Conservation (phyloP, 495 filamentous ascomycete genomes). For the Bombardia bombarda region DNA sequence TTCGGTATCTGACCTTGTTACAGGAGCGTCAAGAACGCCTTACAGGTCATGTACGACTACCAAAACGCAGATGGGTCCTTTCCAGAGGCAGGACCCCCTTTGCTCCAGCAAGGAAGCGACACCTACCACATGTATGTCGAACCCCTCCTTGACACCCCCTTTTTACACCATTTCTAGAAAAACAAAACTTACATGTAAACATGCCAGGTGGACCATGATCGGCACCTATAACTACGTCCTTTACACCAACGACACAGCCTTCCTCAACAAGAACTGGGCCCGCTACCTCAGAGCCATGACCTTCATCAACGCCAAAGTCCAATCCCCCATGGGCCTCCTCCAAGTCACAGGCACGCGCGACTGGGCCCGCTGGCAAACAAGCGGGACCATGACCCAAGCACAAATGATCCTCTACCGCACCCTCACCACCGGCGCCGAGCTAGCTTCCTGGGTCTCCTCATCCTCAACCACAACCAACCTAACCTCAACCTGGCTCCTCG, state of each 20-base stretch:
- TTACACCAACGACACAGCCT: slow-evolving; percentile 47
- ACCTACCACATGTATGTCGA: slow-evolving; percentile 53
- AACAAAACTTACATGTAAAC: too few species aligned
- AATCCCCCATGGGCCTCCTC: slow-evolving; percentile 37
- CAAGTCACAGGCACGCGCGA: slow-evolving; percentile 49
- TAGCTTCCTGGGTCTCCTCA: slow-evolving; percentile 41
- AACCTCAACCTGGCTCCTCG: slow-evolving; percentile 32
- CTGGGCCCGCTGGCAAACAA: slow-evolving; percentile 50
- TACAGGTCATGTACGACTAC: slow-evolving; percentile 52
- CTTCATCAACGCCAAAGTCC: slow-evolving; percentile 44
- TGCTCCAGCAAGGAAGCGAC: slow-evolving; percentile 48
- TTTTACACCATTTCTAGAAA: background rate
- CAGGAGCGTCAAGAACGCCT: slow-evolving; percentile 50
- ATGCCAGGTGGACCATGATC: slow-evolving; percentile 43
- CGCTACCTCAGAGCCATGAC: slow-evolving; percentile 46
- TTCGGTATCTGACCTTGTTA: background rate
- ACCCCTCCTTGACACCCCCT: background rate
- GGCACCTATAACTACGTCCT: slow-evolving; percentile 57
- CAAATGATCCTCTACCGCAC: slow-evolving; percentile 53
- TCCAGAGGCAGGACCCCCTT: slow-evolving; percentile 49
- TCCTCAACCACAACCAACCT: slow-evolving; percentile 29
- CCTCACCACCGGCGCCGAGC: slow-evolving; percentile 38
- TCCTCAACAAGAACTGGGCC: slow-evolving; percentile 41
- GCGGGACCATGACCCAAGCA: slow-evolving; percentile 45
- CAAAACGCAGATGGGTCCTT: slow-evolving; percentile 28